Evolutionary conservation across 1,284 basidiomycete genomes (phyloP).

Genomic region (Trametes polyzona): DNA sequence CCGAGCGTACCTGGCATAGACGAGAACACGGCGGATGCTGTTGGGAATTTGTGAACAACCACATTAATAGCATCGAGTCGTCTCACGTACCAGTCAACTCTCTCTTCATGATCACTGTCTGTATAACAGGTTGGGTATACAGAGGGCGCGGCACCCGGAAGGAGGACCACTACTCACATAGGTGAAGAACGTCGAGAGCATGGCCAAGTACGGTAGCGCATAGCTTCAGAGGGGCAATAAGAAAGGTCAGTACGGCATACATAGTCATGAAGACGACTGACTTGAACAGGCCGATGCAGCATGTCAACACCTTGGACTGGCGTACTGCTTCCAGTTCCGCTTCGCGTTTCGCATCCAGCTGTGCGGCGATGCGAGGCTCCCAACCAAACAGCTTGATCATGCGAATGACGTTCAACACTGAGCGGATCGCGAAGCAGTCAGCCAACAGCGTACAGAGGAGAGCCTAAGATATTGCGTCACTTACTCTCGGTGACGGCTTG

Average conservation of each 20-base stretch:
- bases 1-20: conserved; percentile 41
- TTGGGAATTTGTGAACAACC: not conserved
- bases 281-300: conserved; percentile 17
- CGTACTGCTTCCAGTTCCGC: conserved; percentile 56
- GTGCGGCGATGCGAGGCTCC: conserved; percentile 50
- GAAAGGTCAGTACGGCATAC: not conserved
- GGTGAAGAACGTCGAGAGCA: conserved; percentile 68
- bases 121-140: not conserved
- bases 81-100: conserved; percentile 36
- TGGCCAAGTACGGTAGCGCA: conserved; percentile 65
- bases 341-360: conserved; percentile 54
- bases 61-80: no score
- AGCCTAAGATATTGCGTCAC: conserved; percentile 3
- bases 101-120: conserved; percentile 42
- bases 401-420: conserved; percentile 38
- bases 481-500: conserved; percentile 53
- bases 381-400: conserved; percentile 44
- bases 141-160: no score
- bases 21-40: conserved; percentile 45
- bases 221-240: conserved; percentile 43
- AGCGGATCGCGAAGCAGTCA: not conserved
- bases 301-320: conserved; percentile 31
- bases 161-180: conserved; percentile 40
- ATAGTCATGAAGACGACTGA: not conserved
- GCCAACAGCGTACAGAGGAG: not conserved